Evolutionary conservation across 148 eudicot genomes (phyloP).

Genomic region (Hydrangea macrophylla): DNA sequence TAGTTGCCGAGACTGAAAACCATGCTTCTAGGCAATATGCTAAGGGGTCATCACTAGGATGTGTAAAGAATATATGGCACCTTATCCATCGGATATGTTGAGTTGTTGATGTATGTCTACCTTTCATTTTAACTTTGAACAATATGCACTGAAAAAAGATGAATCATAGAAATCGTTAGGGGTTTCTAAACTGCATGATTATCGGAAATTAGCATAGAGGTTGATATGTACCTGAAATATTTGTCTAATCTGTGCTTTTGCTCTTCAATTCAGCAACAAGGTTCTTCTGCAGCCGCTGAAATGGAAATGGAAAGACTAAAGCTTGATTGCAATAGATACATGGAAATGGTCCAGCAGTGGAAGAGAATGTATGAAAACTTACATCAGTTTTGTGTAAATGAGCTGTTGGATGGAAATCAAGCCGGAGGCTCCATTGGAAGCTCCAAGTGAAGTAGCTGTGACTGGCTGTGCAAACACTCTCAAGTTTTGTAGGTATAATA

Average conservation of each 20-base stretch:
- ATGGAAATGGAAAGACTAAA: constrained; percentile 75
- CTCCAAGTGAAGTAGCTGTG: constrained; percentile 9
- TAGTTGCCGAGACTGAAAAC: background rate
- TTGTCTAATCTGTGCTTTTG: background rate
- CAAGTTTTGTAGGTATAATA: constrained; percentile 32
- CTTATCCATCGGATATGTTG: background rate
- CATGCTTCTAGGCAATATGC: background rate
- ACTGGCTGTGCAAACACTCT: constrained; percentile 8
- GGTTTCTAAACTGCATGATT: background rate
- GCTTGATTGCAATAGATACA: constrained; percentile 48
- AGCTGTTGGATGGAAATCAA: constrained; percentile 57
- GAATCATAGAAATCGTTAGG: background rate
- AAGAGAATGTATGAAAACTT: constrained; percentile 63
- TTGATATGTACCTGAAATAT: background rate
- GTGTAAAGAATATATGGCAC: background rate
- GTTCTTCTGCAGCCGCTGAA: constrained; percentile 78
- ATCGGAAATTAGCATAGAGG: background rate
- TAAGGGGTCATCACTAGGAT: background rate
- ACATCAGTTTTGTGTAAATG: constrained; percentile 62
- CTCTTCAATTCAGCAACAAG: constrained; percentile 58
- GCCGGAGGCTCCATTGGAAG: constrained; percentile 15
- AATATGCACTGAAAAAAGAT: too few relatives aligned
- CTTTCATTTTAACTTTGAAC: background rate
- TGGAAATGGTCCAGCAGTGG: constrained; percentile 71
- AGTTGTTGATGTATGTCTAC: background rate